Base-by-base conservation (phyloP, 1,284 basidiomycete genomes). In the Veloporphyrellus conicus region DNA sequence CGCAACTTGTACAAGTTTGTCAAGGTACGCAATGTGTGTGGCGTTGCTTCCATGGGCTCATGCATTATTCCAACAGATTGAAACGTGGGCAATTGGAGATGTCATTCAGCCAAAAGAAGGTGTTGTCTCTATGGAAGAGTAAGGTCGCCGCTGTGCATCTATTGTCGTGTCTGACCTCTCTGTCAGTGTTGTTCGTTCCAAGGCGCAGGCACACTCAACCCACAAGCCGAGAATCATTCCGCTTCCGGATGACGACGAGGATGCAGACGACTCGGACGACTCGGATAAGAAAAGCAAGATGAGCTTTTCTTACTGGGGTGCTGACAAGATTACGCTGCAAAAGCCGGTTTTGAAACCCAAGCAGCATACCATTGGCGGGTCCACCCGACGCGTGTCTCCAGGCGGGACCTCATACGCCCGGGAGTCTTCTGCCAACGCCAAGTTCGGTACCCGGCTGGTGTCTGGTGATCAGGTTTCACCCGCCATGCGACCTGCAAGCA, bases 301-400 rank as follows among this genome's bases (percentile, higher is more conserved):
- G 88, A 87, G 84, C 70, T 90, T 90, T 68, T 91, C 88, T 3
- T 90, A 90, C 63, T 90, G 87, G 88, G 87, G 87, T 22, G 88
- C 88, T 18, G 87, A 90, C 71, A 88, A 88, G 67, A 78, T 90
- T 57, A 90, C 88, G 1, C 79, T 90, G 25, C 86, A 89, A 64
- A 86, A 87, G 60, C 85, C 87, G 5, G 64, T 80, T 31, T 64
- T 81, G 57, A 83, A 82, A 63, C 72, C 75, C 43, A 73, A 72
- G 52, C 65, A 64, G 36, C 55, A 62, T 19, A 37, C 64, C 9
- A 67, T 66, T 33, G 68, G 70, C 44, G 59, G 69, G 20, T 64
- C 73, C 18, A 59, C 48, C 31, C 68, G 82, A 52, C 71, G 81
- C 50, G 74, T 74, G 36, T 75, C 71, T 34, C 69, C 70, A 31